Evolutionary conservation across 208 protist species (phyloP), one percentile per base, ranked within the genome.

Genomic region (Blastocrithidia nonstop): DNA sequence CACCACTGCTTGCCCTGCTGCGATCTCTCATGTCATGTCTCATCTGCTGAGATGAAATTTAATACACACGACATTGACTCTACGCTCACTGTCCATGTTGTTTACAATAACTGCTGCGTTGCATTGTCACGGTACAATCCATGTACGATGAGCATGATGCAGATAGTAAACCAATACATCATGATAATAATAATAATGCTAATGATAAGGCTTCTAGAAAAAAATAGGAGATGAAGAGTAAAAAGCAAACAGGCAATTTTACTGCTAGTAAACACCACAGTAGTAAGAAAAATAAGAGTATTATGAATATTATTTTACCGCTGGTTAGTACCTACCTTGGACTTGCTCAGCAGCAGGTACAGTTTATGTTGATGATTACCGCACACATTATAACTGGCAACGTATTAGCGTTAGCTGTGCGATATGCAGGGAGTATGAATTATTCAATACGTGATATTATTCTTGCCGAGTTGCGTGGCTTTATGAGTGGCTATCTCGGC

Each of bases 341-440:
- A 24, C 63, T 76, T 0, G 66, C 54, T 7, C 55, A 52, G 17
- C 64, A 75, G 41, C 76, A 91, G 60, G 52, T 77, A 27, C 66
- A 71, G 24, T 87, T 78, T 41, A 56, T 91, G 13, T 57, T 77
- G 37, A 79, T 91, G 62, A 84, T 85, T 47, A 53, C 74, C 20
- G 82, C 68, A 1, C 68, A 85, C 57, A 82, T 67, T 51, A 60
- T 91, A 24, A 71, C 76, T 21, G 82, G 82, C 24, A 37, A 66
- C 16, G 57, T 77, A 6, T 50, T 83, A 42, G 82, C 82, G 23
- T 9, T 91, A n/a, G 73, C 74, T 6, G 46, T 91, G 45, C 76
- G 76, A 39, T 87, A 74, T 60, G 82, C 82, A 6, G 82, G 82
- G 15, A 80, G 76, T 24, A 71, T 87, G 66, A 53, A 84, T 46